Percentiles rank a stretch among this genome's conserved stretches.
Evolutionary conservation across 129 eudicot genomes (phyloP).

Genomic region (Deinandra increscens): DNA sequence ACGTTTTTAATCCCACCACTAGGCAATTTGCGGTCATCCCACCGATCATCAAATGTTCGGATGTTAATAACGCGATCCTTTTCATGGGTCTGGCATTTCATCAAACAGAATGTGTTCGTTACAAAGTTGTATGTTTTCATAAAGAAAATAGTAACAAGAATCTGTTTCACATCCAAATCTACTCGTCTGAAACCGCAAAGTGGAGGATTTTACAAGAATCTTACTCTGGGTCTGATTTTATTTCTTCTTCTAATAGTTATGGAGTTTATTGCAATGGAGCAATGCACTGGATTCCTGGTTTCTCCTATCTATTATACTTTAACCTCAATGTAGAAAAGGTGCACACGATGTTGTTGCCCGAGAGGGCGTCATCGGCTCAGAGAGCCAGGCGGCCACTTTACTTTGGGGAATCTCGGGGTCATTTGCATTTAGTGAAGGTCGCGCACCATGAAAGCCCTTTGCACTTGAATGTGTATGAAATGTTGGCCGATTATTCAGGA

Average conservation of each 20-base stretch:
- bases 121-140: too few relatives aligned
- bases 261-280: conserved; percentile 38
- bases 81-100: conserved; percentile 24
- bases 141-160: too few relatives aligned
- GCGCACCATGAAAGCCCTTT: background rate
- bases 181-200: conserved; percentile 21
- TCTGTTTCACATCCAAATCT: conserved; percentile 22
- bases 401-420: conserved; percentile 41
- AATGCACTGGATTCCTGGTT: too few relatives aligned
- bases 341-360: too few relatives aligned
- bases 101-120: too few relatives aligned
- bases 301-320: too few relatives aligned
- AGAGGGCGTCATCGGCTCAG: too few relatives aligned
- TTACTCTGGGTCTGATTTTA: too few relatives aligned
- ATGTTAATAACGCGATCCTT: background rate
- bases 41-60: background rate
- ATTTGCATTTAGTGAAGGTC: conserved; percentile 37
- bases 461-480: conserved; percentile 32
- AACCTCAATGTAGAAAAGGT: too few relatives aligned
- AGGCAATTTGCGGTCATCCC: conserved; percentile 10
- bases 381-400: conserved; percentile 29
- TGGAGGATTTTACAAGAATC: too few relatives aligned
- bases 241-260: too few relatives aligned
- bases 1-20: conserved; percentile 16
- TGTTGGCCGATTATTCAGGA: conserved; percentile 24